These are phyloP conservation scores for Exserohilum turcica DNA, from an alignment of 2,329 filamentous ascomycete genomes.

Conservation along the genomic window DNA sequence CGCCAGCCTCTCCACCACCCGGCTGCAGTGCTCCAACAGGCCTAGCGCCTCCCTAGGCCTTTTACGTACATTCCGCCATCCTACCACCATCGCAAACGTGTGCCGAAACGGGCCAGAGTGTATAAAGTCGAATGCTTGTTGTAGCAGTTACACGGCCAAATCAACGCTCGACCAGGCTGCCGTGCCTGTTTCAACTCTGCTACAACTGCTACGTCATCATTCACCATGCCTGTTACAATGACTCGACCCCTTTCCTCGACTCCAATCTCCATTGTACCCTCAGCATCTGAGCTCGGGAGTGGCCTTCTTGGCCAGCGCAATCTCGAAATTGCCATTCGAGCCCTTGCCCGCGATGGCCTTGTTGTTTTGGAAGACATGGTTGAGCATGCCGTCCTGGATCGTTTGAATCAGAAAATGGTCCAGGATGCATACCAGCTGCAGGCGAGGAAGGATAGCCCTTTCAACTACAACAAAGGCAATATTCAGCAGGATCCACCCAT, in stretches of 20 bases:
- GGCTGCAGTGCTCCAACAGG: slow-evolving; percentile 14
- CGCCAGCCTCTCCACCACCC: slow-evolving; percentile 7
- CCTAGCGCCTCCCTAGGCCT: slow-evolving; percentile 18
- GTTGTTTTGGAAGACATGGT: slow-evolving; percentile 43
- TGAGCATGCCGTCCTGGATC: slow-evolving; percentile 58
- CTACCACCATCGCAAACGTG: not conserved
- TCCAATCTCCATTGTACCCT: slow-evolving; percentile 48
- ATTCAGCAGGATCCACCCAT: slow-evolving; percentile 66
- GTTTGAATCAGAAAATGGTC: slow-evolving; percentile 64
- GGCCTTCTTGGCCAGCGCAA: slow-evolving; percentile 53
- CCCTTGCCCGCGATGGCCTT: slow-evolving; percentile 40
- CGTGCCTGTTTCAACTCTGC: not conserved
- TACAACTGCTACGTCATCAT: slow-evolving; percentile 1
- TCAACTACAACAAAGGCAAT: slow-evolving; percentile 68
- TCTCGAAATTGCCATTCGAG: slow-evolving; percentile 54
- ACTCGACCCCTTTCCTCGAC: slow-evolving; percentile 24
- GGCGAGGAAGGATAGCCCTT: slow-evolving; percentile 59
- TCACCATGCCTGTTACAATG: slow-evolving; percentile 18
- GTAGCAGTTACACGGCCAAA: not conserved
- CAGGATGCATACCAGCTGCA: slow-evolving; percentile 61
- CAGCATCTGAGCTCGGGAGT: slow-evolving; percentile 50
- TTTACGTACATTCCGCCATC: slow-evolving; percentile 12
- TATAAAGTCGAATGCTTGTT: slow-evolving; percentile 7
- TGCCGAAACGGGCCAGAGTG: slow-evolving; percentile 4
- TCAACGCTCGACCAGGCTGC: not conserved